Evolutionary conservation across 192 early-diverging fungal genomes (phyloP).

Genomic region (Coemansia sp.): DNA sequence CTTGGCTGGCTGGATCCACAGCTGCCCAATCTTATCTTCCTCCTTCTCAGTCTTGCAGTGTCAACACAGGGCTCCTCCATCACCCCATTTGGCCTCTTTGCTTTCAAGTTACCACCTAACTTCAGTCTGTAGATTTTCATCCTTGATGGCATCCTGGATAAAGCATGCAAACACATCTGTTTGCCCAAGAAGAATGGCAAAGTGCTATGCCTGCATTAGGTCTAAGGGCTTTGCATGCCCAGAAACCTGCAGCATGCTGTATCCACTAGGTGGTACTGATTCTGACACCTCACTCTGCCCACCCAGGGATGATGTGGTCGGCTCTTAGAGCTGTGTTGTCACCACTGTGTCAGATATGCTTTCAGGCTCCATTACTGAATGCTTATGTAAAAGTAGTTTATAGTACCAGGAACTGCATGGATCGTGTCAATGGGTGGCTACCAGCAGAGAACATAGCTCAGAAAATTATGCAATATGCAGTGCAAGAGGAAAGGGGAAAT

Average conservation of each 20-base stretch:
- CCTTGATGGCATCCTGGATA: constrained; percentile 58
- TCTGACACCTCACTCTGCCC: constrained; percentile 29
- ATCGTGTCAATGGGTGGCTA: not conserved
- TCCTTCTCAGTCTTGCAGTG: constrained; percentile 96
- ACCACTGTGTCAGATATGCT: not conserved
- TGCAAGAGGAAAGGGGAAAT: not conserved
- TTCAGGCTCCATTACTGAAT: not conserved
- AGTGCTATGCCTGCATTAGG: constrained; percentile 47
- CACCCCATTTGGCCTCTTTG: constrained; percentile 11
- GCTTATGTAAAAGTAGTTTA: not conserved
- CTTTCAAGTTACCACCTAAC: constrained; percentile 44
- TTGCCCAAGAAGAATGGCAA: constrained; percentile 55
- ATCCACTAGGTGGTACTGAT: constrained; percentile 44
- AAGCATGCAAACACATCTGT: constrained; percentile 74
- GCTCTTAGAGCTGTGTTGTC: not conserved
- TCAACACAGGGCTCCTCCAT: constrained; percentile 57
- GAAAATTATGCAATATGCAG: constrained; percentile 1
- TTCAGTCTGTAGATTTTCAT: constrained; percentile 53
- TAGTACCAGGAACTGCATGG: not conserved
- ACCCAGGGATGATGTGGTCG: not conserved
- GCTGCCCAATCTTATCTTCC: constrained; percentile 32
- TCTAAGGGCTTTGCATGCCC: constrained; percentile 42
- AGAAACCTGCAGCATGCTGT: constrained; percentile 30
- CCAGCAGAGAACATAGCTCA: not conserved
- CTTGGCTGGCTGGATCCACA: too few species aligned